Evolutionary conservation across 495 filamentous ascomycete genomes (phyloP), one percentile per base, ranked within the genome.

Genomic region (Hypomontagnella submonticulosa): DNA sequence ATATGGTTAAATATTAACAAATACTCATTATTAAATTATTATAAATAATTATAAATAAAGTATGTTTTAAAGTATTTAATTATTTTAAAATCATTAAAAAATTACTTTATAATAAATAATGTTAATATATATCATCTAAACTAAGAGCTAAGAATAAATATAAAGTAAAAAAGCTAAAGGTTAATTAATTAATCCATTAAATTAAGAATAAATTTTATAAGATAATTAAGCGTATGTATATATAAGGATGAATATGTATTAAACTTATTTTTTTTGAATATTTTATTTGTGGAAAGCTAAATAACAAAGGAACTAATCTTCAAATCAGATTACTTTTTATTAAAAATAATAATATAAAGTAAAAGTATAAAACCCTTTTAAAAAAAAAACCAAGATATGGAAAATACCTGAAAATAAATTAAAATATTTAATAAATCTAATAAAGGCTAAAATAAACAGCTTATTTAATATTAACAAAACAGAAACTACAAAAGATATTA

Each of bases 81-180:
- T 9, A 41, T 13, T 8, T 41, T 41, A 9, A 41, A 41, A 41
- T n/a, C 13, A 9, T 41, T 41, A 41, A 41, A 41, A 41, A 41
- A 41, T 13, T 41, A 41, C 13, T 41, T 41, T 8, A 13, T 13
- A 13, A 41, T 41, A 41, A 41, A 41, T 9, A 41, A 41, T 13
- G 37, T 41, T 41, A 41, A 41, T 41, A 41, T 41, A 8, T 41
- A 41, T 41, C 13, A 41, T 13, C 12, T 41, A 9, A 41, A 41
- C 8, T 41, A 41, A 13, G 12, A 41, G 13, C 12, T 13, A 9
- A 41, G 13, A 41, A 41, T 41, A 9, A 41, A 9, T n/a, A n/a
- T n/a, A n/a, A n/a, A n/a, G n/a, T n/a, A n/a, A n/a, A n/a, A n/a
- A n/a, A n/a, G n/a, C n/a, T n/a, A n/a, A n/a, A n/a, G 11, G 11